Percentiles rank a stretch among this genome's conserved stretches.
These are phyloP conservation scores for Epichloe hybrida DNA, from an alignment of 2,329 filamentous ascomycete species.

Conservation along the genomic window DNA sequence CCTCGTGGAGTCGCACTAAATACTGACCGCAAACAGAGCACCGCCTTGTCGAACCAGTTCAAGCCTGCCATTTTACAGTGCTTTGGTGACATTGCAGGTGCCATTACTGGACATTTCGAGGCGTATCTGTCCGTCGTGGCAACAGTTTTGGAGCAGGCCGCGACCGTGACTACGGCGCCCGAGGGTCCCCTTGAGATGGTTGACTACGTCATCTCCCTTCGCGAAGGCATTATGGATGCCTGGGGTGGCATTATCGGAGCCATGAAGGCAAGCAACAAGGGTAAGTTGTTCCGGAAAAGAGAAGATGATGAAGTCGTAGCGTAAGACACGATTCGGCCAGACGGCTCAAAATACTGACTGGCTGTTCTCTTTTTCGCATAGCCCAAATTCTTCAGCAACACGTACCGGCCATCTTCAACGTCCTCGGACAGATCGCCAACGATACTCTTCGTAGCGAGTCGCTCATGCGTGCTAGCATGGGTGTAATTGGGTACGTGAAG, in stretches of 20 bases:
- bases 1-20: background rate
- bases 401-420: slow-evolving; percentile 72
- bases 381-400: slow-evolving; percentile 61
- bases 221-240: slow-evolving; percentile 97
- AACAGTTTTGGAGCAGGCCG: slow-evolving; percentile 86
- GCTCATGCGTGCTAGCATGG: slow-evolving; percentile 87
- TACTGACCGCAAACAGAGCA: slow-evolving; percentile 41
- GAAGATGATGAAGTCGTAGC: too few relatives aligned
- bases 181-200: slow-evolving; percentile 91
- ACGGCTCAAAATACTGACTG: background rate
- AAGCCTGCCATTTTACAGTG: slow-evolving; percentile 97
- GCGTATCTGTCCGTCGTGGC: slow-evolving; percentile 86
- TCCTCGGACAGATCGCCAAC: slow-evolving; percentile 66
- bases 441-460: slow-evolving; percentile 86
- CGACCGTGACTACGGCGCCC: slow-evolving; percentile 61
- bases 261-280: slow-evolving; percentile 72
- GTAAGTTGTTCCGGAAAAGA: slow-evolving; percentile 30
- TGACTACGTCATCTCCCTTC: slow-evolving; percentile 86
- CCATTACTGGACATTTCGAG: slow-evolving; percentile 85
- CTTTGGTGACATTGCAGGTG: slow-evolving; percentile 93
- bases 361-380: slow-evolving; percentile 20
- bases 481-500: slow-evolving; percentile 73
- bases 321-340: too few relatives aligned
- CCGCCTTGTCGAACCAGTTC: slow-evolving; percentile 83
- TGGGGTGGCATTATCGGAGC: slow-evolving; percentile 96